Base-by-base conservation (phyloP, 768 basidiomycete genomes). In the Tephrocybe sp. region DNA sequence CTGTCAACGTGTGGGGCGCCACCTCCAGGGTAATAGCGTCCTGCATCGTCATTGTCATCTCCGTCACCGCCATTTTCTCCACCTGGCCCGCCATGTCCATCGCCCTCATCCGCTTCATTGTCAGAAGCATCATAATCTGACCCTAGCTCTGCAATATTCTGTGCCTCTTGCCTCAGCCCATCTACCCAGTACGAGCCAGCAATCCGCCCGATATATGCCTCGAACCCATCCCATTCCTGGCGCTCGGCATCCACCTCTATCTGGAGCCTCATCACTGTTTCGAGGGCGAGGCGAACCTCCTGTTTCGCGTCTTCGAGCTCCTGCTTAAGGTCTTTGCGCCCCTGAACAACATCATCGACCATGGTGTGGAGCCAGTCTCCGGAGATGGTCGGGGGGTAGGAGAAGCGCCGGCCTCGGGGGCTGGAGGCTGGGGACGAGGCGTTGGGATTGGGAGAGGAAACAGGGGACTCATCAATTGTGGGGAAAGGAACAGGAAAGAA, bases 351-450 rank as follows among this genome's bases (percentile, higher is more conserved):
- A 34, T 50, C 49, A 1, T 16, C 15, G 8, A 37, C 36, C 49
- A 50, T 50, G n/a, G 30, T 44, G 19, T 50, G 42, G 7, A 50
- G 24, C 49, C 49, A 50, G 13, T 34, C 22, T 18, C 26, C 34
- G 12, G 35, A 27, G 40, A 41, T 27, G 5, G 13, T 34, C 4
- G 42, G 42, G 19, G 42, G 43, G 34, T 38, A 44, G 25, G 35
- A 26, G 11, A 34, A 34, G 9, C 32, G 30, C 22, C 21, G 34
- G 9, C 34, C 44, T 3, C 16, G 9, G 28, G 11, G 2, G 25
- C 4, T 18, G 18, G 11, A 5, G 5, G 32, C 16, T 15, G 18
- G 18, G 18, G 36, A 19, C 18, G 36, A 37, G 36, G 13, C 11
- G 32, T 25, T 35, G 32, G 22, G 35, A 21, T 5, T 21, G n/a